These are phyloP conservation scores for Capsella bursapastoris DNA, from an alignment of 345 rosid species.

Conservation along the genomic window DNA sequence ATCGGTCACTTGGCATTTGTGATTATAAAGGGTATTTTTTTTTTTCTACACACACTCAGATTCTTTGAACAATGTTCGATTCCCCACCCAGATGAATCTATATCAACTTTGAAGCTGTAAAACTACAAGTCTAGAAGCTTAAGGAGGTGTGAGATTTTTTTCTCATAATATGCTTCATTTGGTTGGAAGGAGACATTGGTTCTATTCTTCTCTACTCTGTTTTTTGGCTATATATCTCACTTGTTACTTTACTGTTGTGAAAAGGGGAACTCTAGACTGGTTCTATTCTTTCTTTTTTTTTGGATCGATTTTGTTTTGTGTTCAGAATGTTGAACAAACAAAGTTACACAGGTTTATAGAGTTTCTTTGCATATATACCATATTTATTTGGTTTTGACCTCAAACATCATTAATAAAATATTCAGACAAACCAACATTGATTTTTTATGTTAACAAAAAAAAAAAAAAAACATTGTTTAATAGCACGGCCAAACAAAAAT, in stretches of 20 bases:
- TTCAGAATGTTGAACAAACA: slow-evolving; percentile 29
- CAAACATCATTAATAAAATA: neutral
- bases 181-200: slow-evolving; percentile 35
- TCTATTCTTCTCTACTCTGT: slow-evolving; percentile 18
- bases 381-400: slow-evolving; percentile 8
- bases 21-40: slow-evolving; percentile 16
- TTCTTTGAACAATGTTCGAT: slow-evolving; percentile 38
- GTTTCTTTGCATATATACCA: slow-evolving; percentile 9
- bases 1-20: slow-evolving; percentile 34
- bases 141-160: slow-evolving; percentile 2
- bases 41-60: slow-evolving; percentile 30
- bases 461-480: no score
- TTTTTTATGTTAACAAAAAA: neutral
- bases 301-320: slow-evolving; percentile 14
- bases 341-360: slow-evolving; percentile 27
- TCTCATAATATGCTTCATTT: slow-evolving; percentile 19
- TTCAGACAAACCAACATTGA: slow-evolving; percentile 9
- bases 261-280: neutral
- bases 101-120: slow-evolving; percentile 25
- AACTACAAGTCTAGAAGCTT: slow-evolving; percentile 33
- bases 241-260: slow-evolving; percentile 28
- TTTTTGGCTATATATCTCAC: slow-evolving; percentile 30
- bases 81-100: slow-evolving; percentile 20
- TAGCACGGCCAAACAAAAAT: no score
- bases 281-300: neutral